These are phyloP conservation scores for Marasmius tenuissimus DNA, from an alignment of 1,284 basidiomycete genomes.

Conservation along the genomic window DNA sequence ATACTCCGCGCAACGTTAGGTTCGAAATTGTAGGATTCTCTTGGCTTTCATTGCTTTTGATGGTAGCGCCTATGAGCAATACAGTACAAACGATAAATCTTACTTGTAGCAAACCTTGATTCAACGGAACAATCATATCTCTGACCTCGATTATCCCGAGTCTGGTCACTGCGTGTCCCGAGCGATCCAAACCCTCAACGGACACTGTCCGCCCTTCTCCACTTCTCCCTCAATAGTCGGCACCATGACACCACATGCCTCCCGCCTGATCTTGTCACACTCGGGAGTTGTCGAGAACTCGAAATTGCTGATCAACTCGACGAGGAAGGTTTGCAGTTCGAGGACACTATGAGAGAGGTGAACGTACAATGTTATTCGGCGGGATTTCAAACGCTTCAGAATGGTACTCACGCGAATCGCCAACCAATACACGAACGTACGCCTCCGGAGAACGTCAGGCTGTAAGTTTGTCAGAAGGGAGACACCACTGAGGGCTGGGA, in stretches of 20 bases:
- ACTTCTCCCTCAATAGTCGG: conserved; percentile 7
- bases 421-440: conserved; percentile 32
- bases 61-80: too few species aligned
- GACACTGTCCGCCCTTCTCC: conserved; percentile 2
- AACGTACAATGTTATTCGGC: neutral
- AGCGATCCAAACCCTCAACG: neutral
- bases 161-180: too few species aligned
- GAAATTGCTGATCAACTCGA: conserved; percentile 11
- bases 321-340: conserved; percentile 12
- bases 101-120: too few species aligned
- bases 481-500: neutral
- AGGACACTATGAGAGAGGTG: neutral
- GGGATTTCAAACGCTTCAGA: too few species aligned
- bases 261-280: neutral
- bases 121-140: too few species aligned
- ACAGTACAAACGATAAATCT: too few species aligned
- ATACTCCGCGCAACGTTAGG: neutral
- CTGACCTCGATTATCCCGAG: too few species aligned
- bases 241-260: conserved; percentile 1
- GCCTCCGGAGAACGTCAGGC: conserved; percentile 26
- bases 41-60: too few species aligned
- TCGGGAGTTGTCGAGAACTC: conserved; percentile 9
- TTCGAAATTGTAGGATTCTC: too few species aligned
- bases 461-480: conserved; percentile 4
- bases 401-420: conserved; percentile 11